Base-by-base conservation (phyloP, 768 basidiomycete species). In the Pisolithus albus region DNA sequence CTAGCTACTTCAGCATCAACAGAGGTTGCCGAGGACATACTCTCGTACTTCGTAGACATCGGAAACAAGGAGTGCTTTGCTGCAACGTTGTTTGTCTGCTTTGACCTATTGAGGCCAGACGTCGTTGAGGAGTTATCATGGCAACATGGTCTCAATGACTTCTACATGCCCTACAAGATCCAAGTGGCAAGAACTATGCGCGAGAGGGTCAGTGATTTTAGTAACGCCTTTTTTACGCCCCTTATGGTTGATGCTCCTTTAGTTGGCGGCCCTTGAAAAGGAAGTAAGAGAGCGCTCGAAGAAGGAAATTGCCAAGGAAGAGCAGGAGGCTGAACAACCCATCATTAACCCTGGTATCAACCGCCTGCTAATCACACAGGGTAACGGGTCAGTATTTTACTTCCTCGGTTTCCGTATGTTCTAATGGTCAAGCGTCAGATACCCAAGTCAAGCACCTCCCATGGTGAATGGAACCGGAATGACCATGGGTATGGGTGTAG, bases 11-110 rank as follows among this genome's bases (percentile, higher is more conserved):
- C 93, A 2, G 75, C 62, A 30, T 84, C 82, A n/a, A 86, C 80
- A 2, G 90, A 96, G 51, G 87, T 98, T 30, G 89, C 93, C 4
- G 95, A 99, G 68, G 96, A 98, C 47, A 77, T 98, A 16, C 75
- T 98, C 23, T 86, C 86, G 4, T 98, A 98, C 75, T 99, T 98
- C 64, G 93, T 96, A 52, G 90, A 92, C 70, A 97, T 99, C 57
- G 96, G 96, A 32, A 95, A 95, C 79, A 94, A 93, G 72, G 96
- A 99, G 65, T 95, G 92, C 70, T 99, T 95, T 68, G 87, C 92
- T 0, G 91, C 88, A 1, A 74, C 87, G 56, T 80, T 98, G 21
- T 98, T 84, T 60, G 79, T 88, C 48, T 96, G 93, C 74, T 99
- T 93, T 73, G 95, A 99, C 70, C 77, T 98, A n/a, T 72, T 98